These are phyloP conservation scores for Coleophoma crateriformis DNA, from an alignment of 2,329 filamentous ascomycete species.

Conservation along the genomic window DNA sequence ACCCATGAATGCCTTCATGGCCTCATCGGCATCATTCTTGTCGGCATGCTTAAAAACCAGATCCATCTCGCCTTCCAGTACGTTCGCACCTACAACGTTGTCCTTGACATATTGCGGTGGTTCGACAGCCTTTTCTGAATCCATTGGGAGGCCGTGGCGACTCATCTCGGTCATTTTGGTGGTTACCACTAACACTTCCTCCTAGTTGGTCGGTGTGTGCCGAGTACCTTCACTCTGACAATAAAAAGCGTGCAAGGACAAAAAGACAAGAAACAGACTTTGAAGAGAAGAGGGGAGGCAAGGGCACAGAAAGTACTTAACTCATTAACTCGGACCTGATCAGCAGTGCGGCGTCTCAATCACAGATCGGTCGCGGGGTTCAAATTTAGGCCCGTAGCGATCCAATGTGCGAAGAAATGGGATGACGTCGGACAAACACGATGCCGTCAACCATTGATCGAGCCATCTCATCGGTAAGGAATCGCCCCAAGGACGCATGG, in stretches of 20 bases:
- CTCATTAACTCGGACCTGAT: too few species aligned
- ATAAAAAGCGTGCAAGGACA: not conserved
- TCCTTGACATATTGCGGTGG: not conserved
- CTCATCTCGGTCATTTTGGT: too few species aligned
- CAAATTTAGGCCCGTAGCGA: too few species aligned
- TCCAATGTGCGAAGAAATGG: too few species aligned
- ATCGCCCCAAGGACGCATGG: too few species aligned
- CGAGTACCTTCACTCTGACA: not conserved
- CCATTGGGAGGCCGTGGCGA: not conserved
- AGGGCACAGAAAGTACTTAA: not conserved
- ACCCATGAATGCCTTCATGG: slow-evolving; percentile 33
- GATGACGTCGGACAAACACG: too few species aligned
- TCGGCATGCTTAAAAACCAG: slow-evolving; percentile 29
- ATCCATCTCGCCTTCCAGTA: slow-evolving; percentile 11
- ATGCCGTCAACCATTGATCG: too few species aligned
- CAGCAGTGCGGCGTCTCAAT: too few species aligned
- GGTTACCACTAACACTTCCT: too few species aligned
- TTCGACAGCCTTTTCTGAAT: not conserved
- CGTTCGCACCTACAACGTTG: not conserved
- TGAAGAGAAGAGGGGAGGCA: not conserved
- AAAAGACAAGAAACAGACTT: not conserved
- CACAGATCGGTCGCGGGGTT: too few species aligned
- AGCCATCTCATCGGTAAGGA: too few species aligned
- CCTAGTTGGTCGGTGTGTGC: not conserved
- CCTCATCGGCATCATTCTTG: slow-evolving; percentile 35